Conservation (phyloP, 441 rosid genomes). For the Corymbia citriodora region DNA sequence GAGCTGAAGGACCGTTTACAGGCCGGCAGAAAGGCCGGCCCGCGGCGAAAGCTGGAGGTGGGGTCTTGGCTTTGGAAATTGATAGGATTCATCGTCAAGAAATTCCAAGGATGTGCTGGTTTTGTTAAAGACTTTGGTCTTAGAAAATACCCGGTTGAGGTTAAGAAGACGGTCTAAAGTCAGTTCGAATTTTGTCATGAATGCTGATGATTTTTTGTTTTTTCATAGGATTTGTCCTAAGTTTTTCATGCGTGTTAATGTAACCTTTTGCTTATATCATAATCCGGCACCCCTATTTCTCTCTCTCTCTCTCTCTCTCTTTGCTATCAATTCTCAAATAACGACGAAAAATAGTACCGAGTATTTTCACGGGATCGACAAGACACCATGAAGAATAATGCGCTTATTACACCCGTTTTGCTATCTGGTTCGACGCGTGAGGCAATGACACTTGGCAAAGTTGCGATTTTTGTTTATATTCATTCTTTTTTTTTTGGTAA, state of each 20-base stretch:
- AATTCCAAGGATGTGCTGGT: neutral
- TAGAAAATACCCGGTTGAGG: neutral
- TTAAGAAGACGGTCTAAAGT: neutral
- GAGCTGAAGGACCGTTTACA: neutral
- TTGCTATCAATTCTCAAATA: neutral
- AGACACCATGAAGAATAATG: neutral
- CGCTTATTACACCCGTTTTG: neutral
- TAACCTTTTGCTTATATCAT: neutral
- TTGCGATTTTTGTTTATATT: neutral
- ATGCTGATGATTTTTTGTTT: neutral
- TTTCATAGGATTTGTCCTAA: neutral
- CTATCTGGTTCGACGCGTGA: neutral
- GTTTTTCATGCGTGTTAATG: neutral
- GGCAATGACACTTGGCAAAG: neutral
- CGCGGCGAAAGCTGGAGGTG: neutral
- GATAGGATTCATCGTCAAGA: neutral
- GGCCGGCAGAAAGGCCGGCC: accelerated
- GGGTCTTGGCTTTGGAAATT: neutral
- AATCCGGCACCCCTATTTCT: neutral
- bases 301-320: neutral
- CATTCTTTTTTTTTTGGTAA: neutral
- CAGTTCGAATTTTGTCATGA: neutral
- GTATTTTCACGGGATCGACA: neutral
- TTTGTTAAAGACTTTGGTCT: neutral
- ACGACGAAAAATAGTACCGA: neutral